Conservation (phyloP, 169 alveolate genomes). For the Plasmodium sp. region DNA sequence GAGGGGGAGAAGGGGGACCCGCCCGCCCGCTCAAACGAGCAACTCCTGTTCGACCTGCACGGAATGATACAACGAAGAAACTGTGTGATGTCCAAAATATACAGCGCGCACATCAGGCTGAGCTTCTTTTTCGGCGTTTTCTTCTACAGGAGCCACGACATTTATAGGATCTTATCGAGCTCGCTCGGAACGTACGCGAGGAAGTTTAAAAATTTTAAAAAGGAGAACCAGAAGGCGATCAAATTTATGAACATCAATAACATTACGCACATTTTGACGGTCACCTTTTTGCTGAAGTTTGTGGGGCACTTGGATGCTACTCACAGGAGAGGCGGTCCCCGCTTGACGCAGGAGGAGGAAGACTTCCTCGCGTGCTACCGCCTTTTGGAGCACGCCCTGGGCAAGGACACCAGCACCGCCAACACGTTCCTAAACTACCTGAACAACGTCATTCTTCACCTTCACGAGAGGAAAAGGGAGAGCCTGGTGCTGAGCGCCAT, state of each 20-base stretch:
- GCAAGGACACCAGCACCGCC: slow-evolving; percentile 3
- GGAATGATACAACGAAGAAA: slow-evolving; percentile 19
- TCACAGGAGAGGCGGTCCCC: neutral
- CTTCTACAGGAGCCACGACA: slow-evolving; percentile 41
- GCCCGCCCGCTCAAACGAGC: neutral
- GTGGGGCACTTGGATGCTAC: neutral
- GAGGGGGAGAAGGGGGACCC: neutral
- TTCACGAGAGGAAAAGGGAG: slow-evolving; percentile 69
- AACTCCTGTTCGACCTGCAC: slow-evolving; percentile 18
- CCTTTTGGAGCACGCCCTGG: slow-evolving; percentile 15
- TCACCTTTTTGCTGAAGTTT: slow-evolving; percentile 11
- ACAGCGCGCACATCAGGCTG: slow-evolving; percentile 51
- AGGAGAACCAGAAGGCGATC: slow-evolving; percentile 32
- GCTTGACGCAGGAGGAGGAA: neutral
- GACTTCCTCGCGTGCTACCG: slow-evolving; percentile 9
- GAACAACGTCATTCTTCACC: slow-evolving; percentile 26
- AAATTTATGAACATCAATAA: slow-evolving; percentile 62
- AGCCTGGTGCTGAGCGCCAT: slow-evolving; percentile 33
- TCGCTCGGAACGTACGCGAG: slow-evolving; percentile 8
- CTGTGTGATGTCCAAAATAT: slow-evolving; percentile 49
- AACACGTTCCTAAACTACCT: slow-evolving; percentile 52
- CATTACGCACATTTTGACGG: slow-evolving; percentile 41
- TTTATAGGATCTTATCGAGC: slow-evolving; percentile 27
- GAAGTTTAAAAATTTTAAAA: slow-evolving; percentile 41
- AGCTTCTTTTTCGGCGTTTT: slow-evolving; percentile 47